phyloP scores from a whole-genome alignment of 2,329 filamentous ascomycete species.

The Penicillium sp. region DNA sequence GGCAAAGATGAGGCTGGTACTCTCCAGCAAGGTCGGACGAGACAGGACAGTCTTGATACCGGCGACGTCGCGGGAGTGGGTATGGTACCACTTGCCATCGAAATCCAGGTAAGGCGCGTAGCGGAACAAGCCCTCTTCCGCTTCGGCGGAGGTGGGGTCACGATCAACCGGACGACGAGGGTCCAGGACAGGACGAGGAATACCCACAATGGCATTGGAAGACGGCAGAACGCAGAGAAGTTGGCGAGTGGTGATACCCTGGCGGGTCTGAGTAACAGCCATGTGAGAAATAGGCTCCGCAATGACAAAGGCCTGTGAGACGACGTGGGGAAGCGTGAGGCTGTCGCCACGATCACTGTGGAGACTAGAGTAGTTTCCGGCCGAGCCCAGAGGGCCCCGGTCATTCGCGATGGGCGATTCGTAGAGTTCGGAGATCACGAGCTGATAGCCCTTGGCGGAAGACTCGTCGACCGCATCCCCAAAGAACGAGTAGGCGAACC shows the following conservation, averaged over 20 bases:
- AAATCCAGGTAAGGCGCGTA: conserved; percentile 80
- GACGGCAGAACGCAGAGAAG: conserved; percentile 77
- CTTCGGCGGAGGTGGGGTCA: conserved; percentile 76
- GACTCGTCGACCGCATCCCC: conserved; percentile 51
- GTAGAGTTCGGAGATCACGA: conserved; percentile 85
- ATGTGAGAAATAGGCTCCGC: conserved; percentile 77
- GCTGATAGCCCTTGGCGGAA: conserved; percentile 76
- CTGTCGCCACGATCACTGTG: conserved; percentile 57
- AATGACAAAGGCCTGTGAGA: conserved; percentile 80
- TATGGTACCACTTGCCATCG: conserved; percentile 77
- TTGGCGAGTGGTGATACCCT: conserved; percentile 85
- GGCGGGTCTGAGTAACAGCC: conserved; percentile 82
- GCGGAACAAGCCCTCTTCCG: conserved; percentile 76
- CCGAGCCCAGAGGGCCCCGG: conserved; percentile 72
- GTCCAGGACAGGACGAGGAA: conserved; percentile 78
- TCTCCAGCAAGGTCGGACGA: conserved; percentile 79
- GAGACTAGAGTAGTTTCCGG: conserved; percentile 76
- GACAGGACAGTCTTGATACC: conserved; percentile 74
- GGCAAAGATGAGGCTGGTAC: conserved; percentile 85
- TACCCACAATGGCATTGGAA: conserved; percentile 72
- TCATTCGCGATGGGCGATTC: conserved; percentile 83
- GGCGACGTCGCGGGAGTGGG: conserved; percentile 78
- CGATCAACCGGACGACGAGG: conserved; percentile 83
- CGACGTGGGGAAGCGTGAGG: conserved; percentile 68
- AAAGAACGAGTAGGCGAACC: conserved; percentile 85